Conservation (phyloP, 345 rosid genomes). For the Eucalyptus fibrosa region DNA sequence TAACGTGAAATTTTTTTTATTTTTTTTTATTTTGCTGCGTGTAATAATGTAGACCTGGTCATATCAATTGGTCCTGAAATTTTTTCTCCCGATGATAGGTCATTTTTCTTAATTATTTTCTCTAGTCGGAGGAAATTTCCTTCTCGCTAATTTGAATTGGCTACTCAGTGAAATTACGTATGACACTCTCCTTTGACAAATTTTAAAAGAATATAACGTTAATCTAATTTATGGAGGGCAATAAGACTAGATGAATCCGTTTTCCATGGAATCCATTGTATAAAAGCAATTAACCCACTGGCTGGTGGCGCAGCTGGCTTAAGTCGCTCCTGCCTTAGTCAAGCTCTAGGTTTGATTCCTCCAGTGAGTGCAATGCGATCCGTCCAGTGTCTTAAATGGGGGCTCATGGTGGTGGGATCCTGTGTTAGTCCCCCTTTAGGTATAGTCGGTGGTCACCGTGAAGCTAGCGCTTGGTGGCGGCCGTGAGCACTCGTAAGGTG, state of each 20-base stretch:
- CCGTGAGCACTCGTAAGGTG: rapidly evolving
- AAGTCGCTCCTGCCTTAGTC: too few relatives aligned
- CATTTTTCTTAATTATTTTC: not conserved
- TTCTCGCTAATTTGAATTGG: not conserved
- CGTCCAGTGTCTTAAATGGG: too few relatives aligned
- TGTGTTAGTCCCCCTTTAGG: rapidly evolving
- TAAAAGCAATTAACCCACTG: not conserved
- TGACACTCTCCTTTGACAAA: not conserved
- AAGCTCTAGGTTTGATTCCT: too few relatives aligned
- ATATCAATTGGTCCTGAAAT: not conserved
- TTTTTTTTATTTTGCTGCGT: not conserved
- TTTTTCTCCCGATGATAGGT: not conserved
- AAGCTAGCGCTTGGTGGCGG: rapidly evolving
- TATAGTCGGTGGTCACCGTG: rapidly evolving
- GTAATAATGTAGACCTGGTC: not conserved
- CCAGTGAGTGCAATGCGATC: rapidly evolving
- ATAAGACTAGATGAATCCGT: not conserved
- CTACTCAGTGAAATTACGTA: not conserved
- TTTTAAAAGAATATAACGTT: not conserved
- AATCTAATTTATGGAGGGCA: not conserved
- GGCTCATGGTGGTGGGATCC: rapidly evolving
- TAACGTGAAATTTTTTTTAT: not conserved
- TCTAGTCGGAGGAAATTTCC: not conserved
- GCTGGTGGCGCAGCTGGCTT: rapidly evolving
- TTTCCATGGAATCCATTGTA: not conserved